These are phyloP conservation scores for Hypericum perforatum DNA, from an alignment of 345 rosid species.

Conservation along the genomic window DNA sequence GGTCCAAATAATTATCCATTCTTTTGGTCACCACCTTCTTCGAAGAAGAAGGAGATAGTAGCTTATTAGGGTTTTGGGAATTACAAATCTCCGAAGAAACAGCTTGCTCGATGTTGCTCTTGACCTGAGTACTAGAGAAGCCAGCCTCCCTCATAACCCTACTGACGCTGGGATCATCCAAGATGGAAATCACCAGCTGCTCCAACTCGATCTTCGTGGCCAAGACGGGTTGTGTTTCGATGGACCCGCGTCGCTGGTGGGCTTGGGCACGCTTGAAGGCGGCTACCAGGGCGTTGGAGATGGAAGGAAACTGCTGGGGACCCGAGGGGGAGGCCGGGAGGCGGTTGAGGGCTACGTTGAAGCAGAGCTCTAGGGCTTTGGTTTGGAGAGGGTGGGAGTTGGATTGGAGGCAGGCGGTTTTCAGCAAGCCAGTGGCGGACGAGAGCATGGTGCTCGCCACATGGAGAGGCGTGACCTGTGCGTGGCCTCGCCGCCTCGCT, in stretches of 20 bases:
- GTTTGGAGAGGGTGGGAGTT: slow-evolving; percentile 62
- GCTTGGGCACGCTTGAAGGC: slow-evolving; percentile 76
- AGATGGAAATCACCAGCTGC: slow-evolving; percentile 60
- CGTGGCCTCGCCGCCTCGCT: slow-evolving; percentile 22
- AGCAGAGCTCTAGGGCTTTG: slow-evolving; percentile 68
- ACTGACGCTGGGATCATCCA: slow-evolving; percentile 79
- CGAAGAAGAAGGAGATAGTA: no score
- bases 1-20: no score
- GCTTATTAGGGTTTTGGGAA: no score
- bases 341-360: slow-evolving; percentile 71
- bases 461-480: slow-evolving; percentile 38
- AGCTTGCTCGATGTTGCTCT: slow-evolving; percentile 23
- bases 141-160: slow-evolving; percentile 36
- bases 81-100: background rate
- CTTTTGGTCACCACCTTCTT: no score
- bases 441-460: slow-evolving; percentile 59
- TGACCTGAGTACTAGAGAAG: slow-evolving; percentile 34
- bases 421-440: slow-evolving; percentile 37
- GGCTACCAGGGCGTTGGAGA: slow-evolving; percentile 65
- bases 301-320: slow-evolving; percentile 34
- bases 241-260: slow-evolving; percentile 62
- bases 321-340: slow-evolving; percentile 41
- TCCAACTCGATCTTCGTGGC: slow-evolving; percentile 57
- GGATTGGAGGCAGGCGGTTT: slow-evolving; percentile 66
- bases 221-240: slow-evolving; percentile 59